Conservation (phyloP, 768 basidiomycete species). For the Nevesoporus exiguus region DNA sequence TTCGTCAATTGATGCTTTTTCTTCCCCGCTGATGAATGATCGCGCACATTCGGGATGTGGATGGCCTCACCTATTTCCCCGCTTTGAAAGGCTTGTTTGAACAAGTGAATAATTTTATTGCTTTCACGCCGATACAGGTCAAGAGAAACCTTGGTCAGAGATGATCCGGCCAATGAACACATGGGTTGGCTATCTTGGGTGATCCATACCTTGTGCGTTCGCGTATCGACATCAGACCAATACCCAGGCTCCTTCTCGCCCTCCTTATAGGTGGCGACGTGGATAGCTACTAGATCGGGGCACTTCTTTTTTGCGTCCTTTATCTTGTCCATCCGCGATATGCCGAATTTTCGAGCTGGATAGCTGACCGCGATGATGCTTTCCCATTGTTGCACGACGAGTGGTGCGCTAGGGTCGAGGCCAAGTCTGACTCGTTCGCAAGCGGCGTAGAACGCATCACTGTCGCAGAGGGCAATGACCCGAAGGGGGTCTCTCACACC, state of each 20-base stretch:
- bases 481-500: conserved; percentile 76
- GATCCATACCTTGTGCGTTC: conserved; percentile 79
- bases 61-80: conserved; percentile 72
- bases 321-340: conserved; percentile 84
- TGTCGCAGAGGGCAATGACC: conserved; percentile 87
- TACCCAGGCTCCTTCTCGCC: conserved; percentile 86
- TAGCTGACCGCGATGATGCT: conserved; percentile 94
- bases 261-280: conserved; percentile 93
- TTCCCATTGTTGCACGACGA: conserved; percentile 89
- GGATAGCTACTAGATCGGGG: conserved; percentile 79
- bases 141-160: conserved; percentile 65
- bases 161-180: not conserved
- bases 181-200: not conserved
- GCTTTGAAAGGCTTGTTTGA: conserved; percentile 72
- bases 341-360: conserved; percentile 87
- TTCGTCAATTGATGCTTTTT: conserved; percentile 98
- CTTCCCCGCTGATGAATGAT: conserved; percentile 37
- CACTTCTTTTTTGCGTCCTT: conserved; percentile 84
- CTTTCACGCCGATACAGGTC: conserved; percentile 93
- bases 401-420: conserved; percentile 56
- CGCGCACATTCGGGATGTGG: not conserved
- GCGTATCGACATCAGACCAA: conserved; percentile 84
- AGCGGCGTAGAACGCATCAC: conserved; percentile 79
- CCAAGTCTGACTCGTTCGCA: conserved; percentile 84
- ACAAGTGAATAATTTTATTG: conserved; percentile 77